Base-by-base conservation (phyloP, 371 early-diverging fungal genomes). In the Dichotomocladium elegans region DNA sequence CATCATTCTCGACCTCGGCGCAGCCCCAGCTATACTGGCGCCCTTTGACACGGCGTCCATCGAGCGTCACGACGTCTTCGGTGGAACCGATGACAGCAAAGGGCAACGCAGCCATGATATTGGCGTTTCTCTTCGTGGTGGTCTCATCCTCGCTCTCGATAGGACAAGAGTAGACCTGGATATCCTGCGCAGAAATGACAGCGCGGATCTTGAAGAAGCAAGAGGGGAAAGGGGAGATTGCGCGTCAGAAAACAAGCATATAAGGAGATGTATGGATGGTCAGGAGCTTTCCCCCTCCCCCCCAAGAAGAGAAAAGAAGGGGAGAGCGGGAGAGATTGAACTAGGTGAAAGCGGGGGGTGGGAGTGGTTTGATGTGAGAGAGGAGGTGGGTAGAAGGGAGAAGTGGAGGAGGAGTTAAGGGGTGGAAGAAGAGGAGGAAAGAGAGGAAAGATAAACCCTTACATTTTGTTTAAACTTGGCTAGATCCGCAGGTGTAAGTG, bases 21-120 rank as follows among this genome's bases (percentile, higher is more conserved):
- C 91, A 86, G 50, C 98, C 98, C 98, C 98, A 98, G 3, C 87
- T 75, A 74, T 95, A 98, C 63, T 93, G 84, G 31, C 98, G 80
- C 31, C 96, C 98, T 35, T 90, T 88, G 47, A 92, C 92, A 29
- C 76, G 70, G 14, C 88, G 78, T 12, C 94, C 94, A 58, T 88
- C 89, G 10, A 62, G 51, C 2, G 88, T 85, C 41, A 77, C 68
- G 41, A 94, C 93, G 58, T 95, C 95, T 54, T 89, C 82, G 28
- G 89, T 88, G 61, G 90, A 88, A 29, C 96, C 95, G 66, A 99
- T 95, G 41, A 98, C 87, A 14, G 97, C 91, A 72, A 96, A 96
- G 5, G 98, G 99, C 86, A 92, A 84, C 6, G 96, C 91, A 9
- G 82, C 79, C 77, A 92, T 80, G 46, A 94, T 94, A 67, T 82